These are phyloP conservation scores for Mycotypha africana DNA, from an alignment of 371 early-diverging fungal species.

Conservation along the genomic window DNA sequence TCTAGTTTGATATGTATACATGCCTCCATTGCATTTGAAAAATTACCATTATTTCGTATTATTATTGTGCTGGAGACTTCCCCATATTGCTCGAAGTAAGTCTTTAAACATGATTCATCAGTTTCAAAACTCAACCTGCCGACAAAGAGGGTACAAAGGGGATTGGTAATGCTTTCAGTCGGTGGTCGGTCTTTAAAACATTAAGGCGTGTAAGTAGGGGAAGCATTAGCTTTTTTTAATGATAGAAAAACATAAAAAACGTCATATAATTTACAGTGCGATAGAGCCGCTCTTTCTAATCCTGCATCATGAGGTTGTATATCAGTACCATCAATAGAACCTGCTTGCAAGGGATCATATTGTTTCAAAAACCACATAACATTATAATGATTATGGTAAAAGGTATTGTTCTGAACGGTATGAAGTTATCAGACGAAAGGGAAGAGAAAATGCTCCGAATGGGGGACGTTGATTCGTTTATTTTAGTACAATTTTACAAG, in stretches of 20 bases:
- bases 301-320: constrained; percentile 49
- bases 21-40: not conserved
- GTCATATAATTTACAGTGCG: not conserved
- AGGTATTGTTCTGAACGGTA: too few relatives aligned
- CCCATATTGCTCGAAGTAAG: constrained; percentile 38
- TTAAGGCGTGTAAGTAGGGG: too few relatives aligned
- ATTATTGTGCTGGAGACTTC: constrained; percentile 16
- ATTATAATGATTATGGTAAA: too few relatives aligned
- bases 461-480: too few relatives aligned
- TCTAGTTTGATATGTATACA: not conserved
- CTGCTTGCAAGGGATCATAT: constrained; percentile 50
- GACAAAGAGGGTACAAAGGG: constrained; percentile 48
- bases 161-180: constrained; percentile 23
- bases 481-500: too few relatives aligned
- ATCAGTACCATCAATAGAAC: constrained; percentile 55
- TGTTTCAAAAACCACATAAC: constrained; percentile 52
- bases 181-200: constrained; percentile 30
- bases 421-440: too few relatives aligned
- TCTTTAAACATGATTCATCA: constrained; percentile 18
- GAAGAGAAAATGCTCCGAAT: too few relatives aligned
- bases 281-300: constrained; percentile 34
- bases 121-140: constrained; percentile 42
- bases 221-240: constrained; percentile 1
- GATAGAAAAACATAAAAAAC: not conserved
- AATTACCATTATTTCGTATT: constrained; percentile 37